Base-by-base conservation (phyloP, 768 basidiomycete species). In the Austroboletus eburneus region DNA sequence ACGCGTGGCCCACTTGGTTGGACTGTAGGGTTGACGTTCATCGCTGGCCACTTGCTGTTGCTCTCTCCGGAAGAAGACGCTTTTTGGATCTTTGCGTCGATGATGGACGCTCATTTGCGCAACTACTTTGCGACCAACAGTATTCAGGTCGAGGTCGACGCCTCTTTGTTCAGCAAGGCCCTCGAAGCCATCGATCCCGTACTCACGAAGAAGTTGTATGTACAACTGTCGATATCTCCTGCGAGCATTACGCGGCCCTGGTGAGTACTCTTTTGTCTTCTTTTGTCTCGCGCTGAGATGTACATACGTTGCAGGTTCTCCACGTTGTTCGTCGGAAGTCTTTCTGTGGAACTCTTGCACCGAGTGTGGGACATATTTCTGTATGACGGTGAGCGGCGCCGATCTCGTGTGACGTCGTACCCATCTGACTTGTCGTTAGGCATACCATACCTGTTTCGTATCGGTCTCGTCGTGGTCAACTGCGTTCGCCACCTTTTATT, bases 61-160 rank as follows among this genome's bases (percentile, higher is more conserved):
- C 80, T 86, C 39, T 79, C 87, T 0, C 90, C 89, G 0, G 89
- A 92, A 52, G 90, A 92, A 61, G 90, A 92, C 53, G 89, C 87
- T 0, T 92, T 92, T 63, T 92, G 89, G 89, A 91, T 87, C 17
- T 91, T 91, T 59, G 75, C 87, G 1, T 88, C 87, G 3, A 68
- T 91, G 52, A 92, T 92, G 89, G 87, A 91, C 54, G 76, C 78
- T 1, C 82, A 90, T 53, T 70, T 91, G n/a, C 83, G 89, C 2
- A 72, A 82, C 0, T 90, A 90, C 62, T 92, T 89, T 59, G 78
- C 83, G 30, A 57, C 73, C 3, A 74, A 67, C 41, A 68, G 73
- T 2, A 70, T 73, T 3, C 86, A 88, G 61, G 68, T 89, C 45
- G 88, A 90, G 53, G 82, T 91, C 8, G 90, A 91, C 49, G 77